These are phyloP conservation scores for Tetradesmus lagerheimii DNA, from an alignment of 139 green algal genomes.

Conservation along the genomic window DNA sequence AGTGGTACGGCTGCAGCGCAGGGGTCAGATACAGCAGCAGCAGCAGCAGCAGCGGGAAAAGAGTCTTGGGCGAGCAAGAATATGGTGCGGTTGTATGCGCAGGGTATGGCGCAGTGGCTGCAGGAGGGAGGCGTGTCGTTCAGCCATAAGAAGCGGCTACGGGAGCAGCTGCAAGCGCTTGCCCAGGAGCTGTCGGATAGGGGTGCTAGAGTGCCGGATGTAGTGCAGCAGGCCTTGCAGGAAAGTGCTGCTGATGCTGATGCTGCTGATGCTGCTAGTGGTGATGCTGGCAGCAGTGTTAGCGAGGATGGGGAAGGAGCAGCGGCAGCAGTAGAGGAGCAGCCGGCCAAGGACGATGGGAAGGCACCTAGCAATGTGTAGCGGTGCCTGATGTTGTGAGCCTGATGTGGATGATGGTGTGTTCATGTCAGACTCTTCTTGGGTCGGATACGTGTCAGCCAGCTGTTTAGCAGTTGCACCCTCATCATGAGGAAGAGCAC, in stretches of 20 bases:
- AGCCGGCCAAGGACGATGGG: neutral
- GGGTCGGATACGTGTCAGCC: too few relatives aligned
- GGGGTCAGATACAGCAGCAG: neutral
- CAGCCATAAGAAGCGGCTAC: neutral
- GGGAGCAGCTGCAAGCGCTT: neutral
- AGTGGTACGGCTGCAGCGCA: neutral
- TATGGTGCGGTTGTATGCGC: neutral
- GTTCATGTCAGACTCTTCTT: too few relatives aligned
- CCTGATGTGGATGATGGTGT: too few relatives aligned
- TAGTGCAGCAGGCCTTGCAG: neutral
- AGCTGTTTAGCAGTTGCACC: too few relatives aligned
- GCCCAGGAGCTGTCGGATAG: neutral
- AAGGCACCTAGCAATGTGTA: neutral
- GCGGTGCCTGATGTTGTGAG: too few relatives aligned
- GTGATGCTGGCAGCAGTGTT: neutral
- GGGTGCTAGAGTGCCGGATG: neutral
- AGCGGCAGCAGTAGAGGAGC: neutral
- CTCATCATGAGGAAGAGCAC: too few relatives aligned
- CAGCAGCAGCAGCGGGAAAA: neutral
- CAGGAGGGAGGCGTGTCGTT: neutral
- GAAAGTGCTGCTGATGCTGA: neutral
- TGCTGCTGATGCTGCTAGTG: neutral
- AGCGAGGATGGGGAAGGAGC: neutral
- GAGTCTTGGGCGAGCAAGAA: conserved; percentile 10
- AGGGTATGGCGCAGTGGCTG: neutral